Conservation (phyloP, 768 basidiomycete species). For the Lentinula sp. region DNA sequence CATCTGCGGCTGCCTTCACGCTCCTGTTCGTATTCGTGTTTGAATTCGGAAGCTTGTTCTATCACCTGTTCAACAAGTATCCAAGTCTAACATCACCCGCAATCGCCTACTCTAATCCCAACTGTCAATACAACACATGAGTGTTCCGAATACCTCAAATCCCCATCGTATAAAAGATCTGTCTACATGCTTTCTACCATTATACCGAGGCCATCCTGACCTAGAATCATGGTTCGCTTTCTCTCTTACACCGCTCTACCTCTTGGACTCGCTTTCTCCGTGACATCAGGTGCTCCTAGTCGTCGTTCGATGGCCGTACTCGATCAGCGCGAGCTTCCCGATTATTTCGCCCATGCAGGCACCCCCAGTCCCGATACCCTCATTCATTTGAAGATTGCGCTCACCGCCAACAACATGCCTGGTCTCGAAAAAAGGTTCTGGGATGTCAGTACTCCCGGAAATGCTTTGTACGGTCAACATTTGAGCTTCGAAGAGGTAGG, state of each 20-base stretch:
- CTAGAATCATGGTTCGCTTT: not conserved
- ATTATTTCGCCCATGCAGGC: slow-evolving; percentile 21
- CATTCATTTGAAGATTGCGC: slow-evolving; percentile 29
- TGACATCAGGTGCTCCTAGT: not conserved
- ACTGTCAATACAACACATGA: too few species aligned
- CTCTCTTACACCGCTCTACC: not conserved
- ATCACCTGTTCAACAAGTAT: too few species aligned
- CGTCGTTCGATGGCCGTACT: slow-evolving; percentile 15
- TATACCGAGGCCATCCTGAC: not conserved
- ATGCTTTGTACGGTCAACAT: slow-evolving; percentile 27
- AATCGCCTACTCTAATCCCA: too few species aligned
- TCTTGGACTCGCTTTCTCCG: not conserved
- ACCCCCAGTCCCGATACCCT: slow-evolving; percentile 20
- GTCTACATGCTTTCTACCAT: not conserved
- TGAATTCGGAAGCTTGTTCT: too few species aligned
- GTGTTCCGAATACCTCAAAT: not conserved
- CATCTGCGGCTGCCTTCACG: too few species aligned
- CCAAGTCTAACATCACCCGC: too few species aligned
- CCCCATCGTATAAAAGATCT: not conserved
- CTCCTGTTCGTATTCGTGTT: too few species aligned
- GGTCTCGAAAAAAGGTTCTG: slow-evolving; percentile 29
- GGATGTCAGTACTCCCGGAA: slow-evolving; percentile 30
- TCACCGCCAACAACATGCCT: slow-evolving; percentile 24
- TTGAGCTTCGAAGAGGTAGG: slow-evolving; percentile 30
- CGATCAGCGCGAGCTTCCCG: slow-evolving; percentile 19